Conservation (phyloP, 371 early-diverging fungal species). For the Mortierella sp. region DNA sequence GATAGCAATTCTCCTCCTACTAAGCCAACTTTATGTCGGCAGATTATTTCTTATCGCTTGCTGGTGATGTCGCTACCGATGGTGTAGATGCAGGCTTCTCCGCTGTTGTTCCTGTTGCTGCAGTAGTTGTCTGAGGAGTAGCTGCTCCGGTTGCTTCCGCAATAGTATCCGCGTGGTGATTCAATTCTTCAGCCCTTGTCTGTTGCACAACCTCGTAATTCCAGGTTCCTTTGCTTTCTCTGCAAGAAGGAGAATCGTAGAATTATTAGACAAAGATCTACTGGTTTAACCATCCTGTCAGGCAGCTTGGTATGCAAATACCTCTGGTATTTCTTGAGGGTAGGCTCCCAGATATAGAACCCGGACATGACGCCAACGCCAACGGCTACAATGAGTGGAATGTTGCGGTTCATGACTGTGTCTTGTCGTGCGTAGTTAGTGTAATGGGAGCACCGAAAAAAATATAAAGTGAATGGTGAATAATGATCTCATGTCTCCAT, state of each 20-base stretch:
- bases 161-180: slow-evolving; percentile 22
- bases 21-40: not conserved
- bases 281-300: not conserved
- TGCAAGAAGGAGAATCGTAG: not conserved
- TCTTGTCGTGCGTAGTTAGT: not conserved
- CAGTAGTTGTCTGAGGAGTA: not conserved
- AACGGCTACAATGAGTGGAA: slow-evolving; percentile 38
- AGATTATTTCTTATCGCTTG: not conserved
- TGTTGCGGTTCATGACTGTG: slow-evolving; percentile 34
- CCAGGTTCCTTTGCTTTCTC: slow-evolving; percentile 56
- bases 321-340: slow-evolving; percentile 52
- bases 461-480: too few relatives aligned
- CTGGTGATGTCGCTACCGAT: not conserved
- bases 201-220: slow-evolving; percentile 53
- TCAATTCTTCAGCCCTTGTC: slow-evolving; percentile 49
- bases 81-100: not conserved
- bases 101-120: not conserved
- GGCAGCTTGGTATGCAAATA: not conserved
- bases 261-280: not conserved
- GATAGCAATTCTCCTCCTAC: too few relatives aligned
- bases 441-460: not conserved
- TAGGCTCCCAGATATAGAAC: slow-evolving; percentile 52
- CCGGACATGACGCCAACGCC: slow-evolving; percentile 52
- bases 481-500: too few relatives aligned
- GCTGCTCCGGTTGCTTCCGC: slow-evolving; percentile 12